Evolutionary conservation across 2,329 filamentous ascomycete species (phyloP), one percentile per base, ranked within the genome.

Genomic region (Orbilia brochopaga): DNA sequence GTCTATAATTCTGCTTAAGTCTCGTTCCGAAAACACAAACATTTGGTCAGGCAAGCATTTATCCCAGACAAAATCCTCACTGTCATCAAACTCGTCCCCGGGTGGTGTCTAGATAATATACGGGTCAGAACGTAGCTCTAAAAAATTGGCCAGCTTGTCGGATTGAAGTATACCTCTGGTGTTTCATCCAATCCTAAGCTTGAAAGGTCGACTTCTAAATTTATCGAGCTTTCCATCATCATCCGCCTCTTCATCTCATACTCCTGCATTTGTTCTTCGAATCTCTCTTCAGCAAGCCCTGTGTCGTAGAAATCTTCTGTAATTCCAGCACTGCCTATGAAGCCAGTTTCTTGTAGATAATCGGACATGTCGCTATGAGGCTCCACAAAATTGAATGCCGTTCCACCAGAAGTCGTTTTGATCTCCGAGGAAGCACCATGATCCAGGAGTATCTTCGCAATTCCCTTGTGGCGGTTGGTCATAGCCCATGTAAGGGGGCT

Each of bases 401-500:
- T 97, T 74, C 94, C 87, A 35, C 94, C 94, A 10, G 91, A 92
- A 0, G 91, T 94, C 0, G 94, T 97, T 79, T 95, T 96, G 75
- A 96, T 90, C 77, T 97, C 93, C 1, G 92, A 89, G n/a, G 92
- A 96, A 19, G 94, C 94, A 15, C 92, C 92, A 77, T 94, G 90
- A 79, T 99, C 93, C 35, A 99, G 85, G 15, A 99, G 82, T 10
- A 92, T 84, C 80, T 97, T 97, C 37, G 93, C 92, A 75, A 99
- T 99, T 53, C 88, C 88, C 81, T 97, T 97, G 81, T 99, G 94
- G 65, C 92, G 84, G 80, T 99, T 99, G 63, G 94, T 99, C 91
- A 97, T 97, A 55, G 94, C 93, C 94, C 94, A 99, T 92, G 99
- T 99, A 73, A 99, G 83, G 13, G 94, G 90, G 77, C 91, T 97